Conservation (phyloP, 2,329 filamentous ascomycete genomes). For the Aspergillus pseudoviridinutans region DNA sequence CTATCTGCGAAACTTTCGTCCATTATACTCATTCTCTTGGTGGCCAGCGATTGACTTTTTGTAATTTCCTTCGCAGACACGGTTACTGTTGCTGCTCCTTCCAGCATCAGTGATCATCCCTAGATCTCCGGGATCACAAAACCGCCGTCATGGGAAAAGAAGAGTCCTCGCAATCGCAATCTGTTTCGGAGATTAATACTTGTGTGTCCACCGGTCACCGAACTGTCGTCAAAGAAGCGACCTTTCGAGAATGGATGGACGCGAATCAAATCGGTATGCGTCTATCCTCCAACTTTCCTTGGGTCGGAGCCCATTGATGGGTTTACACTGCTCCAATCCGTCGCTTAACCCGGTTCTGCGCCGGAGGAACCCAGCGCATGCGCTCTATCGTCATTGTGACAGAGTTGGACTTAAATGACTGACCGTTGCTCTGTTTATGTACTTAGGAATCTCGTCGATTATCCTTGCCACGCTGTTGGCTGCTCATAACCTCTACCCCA, state of each 20-base stretch:
- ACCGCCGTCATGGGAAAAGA: conserved; percentile 33
- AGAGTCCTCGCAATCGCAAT: conserved; percentile 23
- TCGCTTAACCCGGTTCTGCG: background rate
- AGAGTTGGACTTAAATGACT: conserved; percentile 9
- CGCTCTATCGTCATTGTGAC: background rate
- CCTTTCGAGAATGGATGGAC: conserved; percentile 60
- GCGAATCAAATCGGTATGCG: conserved; percentile 74
- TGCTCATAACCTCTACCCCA: conserved; percentile 77
- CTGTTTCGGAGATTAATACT: conserved; percentile 37
- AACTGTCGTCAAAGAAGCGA: conserved; percentile 33
- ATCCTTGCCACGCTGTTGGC: conserved; percentile 78
- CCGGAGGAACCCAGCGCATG: background rate
- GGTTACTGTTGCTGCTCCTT: conserved; percentile 1
- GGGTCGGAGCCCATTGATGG: background rate
- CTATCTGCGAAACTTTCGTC: background rate
- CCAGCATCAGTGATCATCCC: conserved; percentile 8
- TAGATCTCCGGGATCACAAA: background rate
- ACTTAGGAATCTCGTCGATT: conserved; percentile 75
- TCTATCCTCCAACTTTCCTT: background rate
- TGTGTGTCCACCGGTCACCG: conserved; percentile 34
- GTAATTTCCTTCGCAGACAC: conserved; percentile 1
- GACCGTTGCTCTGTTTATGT: conserved; percentile 7
- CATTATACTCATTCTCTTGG: background rate
- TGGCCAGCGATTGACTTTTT: background rate
- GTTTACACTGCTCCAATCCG: background rate